Evolutionary conservation across 176 grass and related monocot genomes (phyloP), one percentile per base, ranked within the genome.

Genomic region (Musa schizocarpa): DNA sequence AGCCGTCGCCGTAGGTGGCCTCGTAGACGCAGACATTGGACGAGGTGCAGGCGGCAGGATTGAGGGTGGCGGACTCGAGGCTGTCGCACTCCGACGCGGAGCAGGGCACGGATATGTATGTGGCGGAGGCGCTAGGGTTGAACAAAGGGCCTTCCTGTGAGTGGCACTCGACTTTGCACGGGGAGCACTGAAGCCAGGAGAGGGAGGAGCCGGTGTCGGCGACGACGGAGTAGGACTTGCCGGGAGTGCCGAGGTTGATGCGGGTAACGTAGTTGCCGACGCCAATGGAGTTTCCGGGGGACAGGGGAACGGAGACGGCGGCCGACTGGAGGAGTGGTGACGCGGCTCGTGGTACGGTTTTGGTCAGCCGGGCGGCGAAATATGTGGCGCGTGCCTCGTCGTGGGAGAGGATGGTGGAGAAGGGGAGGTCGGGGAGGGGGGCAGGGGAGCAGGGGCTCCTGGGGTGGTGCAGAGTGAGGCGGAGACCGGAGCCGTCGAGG

Each of bases 151-250:
- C 75, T 1, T 16, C n/a, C 61, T 77, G 75, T 9, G 27, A 12
- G 75, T 77, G 75, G 75, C 75, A 77, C n/a, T 59, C 64, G 75
- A 77, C 75, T 10, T 49, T 43, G 75, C 75, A 77, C n/a, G 75
- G 75, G 19, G 61, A 52, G 75, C 75, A 77, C 75, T 77, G 75
- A 49, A 77, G 9, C 75, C 75, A 77, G 59, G 75, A 52, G 59
- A 77, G 61, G n/a, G 75, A 77, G 48, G 75, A 77, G n/a, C 75
- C 75, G 11, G 75, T 77, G 75, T 77, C 75, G 34, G 65, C 59
- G 75, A 77, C 19, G 56, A 77, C 59, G 61, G 4, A 20, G 49
- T 77, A 65, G 59, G 75, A 65, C 58, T 63, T 77, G 58, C 59
- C 11, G 11, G 75, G 75, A 1, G 59, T 65, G 75, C 75, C 75